Evolutionary conservation across 1,284 basidiomycete species (phyloP).

Genomic region (Phylloboletellus chloephorus): DNA sequence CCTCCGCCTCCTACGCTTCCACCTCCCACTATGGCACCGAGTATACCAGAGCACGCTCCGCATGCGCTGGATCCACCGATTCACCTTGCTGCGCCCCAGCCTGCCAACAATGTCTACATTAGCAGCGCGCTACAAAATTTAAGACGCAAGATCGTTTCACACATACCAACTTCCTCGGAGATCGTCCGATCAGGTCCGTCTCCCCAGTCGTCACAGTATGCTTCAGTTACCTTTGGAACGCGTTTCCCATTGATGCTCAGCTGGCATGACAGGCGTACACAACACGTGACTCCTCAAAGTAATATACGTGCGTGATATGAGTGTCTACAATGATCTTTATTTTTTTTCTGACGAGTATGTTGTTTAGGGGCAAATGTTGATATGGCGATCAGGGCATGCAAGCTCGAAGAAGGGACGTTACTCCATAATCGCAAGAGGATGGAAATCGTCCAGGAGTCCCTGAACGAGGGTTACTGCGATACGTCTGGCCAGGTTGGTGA

Average conservation of each 20-base stretch:
- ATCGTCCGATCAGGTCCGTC: conserved; percentile 13
- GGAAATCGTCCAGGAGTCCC: conserved; percentile 67
- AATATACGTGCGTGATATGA: conserved; percentile 50
- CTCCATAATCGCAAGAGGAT: conserved; percentile 63
- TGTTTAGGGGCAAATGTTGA: conserved; percentile 60
- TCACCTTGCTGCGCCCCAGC: conserved; percentile 12
- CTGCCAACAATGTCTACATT: conserved; percentile 9
- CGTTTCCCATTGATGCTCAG: background rate
- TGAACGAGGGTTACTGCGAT: conserved; percentile 82
- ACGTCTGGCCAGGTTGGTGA: conserved; percentile 63
- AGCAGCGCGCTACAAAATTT: conserved; percentile 25
- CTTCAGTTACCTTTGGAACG: background rate
- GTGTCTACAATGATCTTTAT: background rate
- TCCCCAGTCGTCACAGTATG: conserved; percentile 23
- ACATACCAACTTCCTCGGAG: conserved; percentile 21
- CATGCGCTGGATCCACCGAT: conserved; percentile 7
- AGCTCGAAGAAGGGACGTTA: conserved; percentile 60
- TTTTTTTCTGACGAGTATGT: conserved; percentile 4
- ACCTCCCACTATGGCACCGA: background rate
- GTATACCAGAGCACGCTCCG: conserved; percentile 6
- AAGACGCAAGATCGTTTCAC: conserved; percentile 29
- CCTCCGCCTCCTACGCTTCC: conserved; percentile 8
- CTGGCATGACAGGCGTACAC: conserved; percentile 16
- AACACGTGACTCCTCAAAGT: conserved; percentile 50
- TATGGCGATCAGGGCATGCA: conserved; percentile 74